phyloP scores from a whole-genome alignment of 2,329 filamentous ascomycete species.

The Cladorrhinum sp. region DNA sequence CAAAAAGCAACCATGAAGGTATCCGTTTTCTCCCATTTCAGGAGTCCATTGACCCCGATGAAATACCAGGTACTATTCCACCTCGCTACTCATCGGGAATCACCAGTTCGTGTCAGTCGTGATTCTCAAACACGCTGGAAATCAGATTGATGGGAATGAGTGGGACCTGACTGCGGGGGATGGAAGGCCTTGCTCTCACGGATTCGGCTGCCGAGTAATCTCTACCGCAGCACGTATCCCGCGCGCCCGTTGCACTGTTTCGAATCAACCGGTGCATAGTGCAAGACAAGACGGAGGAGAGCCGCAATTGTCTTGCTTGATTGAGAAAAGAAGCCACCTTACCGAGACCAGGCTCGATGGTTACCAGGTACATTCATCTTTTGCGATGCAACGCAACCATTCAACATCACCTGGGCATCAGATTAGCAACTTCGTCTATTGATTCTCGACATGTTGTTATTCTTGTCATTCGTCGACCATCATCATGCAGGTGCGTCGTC shows the following conservation, averaged over 20 bases:
- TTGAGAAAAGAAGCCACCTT: not conserved
- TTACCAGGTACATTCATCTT: not conserved
- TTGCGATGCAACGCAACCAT: not conserved
- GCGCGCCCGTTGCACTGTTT: constrained; percentile 9
- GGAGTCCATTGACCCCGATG: too few species aligned
- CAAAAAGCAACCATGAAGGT: not conserved
- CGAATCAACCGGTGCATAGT: constrained; percentile 2
- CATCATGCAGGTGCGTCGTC: not conserved
- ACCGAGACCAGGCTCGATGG: not conserved
- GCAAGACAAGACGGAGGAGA: not conserved
- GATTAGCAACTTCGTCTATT: not conserved
- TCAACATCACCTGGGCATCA: not conserved
- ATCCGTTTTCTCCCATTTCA: too few species aligned
- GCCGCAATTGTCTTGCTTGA: not conserved
- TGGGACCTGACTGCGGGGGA: not conserved
- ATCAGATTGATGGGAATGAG: not conserved
- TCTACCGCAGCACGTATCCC: not conserved
- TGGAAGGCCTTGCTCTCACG: not conserved
- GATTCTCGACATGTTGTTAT: not conserved
- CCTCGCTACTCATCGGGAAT: too few species aligned
- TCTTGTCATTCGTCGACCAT: not conserved
- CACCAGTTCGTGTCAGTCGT: constrained; percentile 9
- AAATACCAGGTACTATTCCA: too few species aligned
- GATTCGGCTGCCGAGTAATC: constrained; percentile 5
- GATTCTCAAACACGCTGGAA: constrained; percentile 20